Evolutionary conservation across 148 eudicot genomes (phyloP), one percentile per base, ranked within the genome.

Genomic region (Selenicereus undatus): DNA sequence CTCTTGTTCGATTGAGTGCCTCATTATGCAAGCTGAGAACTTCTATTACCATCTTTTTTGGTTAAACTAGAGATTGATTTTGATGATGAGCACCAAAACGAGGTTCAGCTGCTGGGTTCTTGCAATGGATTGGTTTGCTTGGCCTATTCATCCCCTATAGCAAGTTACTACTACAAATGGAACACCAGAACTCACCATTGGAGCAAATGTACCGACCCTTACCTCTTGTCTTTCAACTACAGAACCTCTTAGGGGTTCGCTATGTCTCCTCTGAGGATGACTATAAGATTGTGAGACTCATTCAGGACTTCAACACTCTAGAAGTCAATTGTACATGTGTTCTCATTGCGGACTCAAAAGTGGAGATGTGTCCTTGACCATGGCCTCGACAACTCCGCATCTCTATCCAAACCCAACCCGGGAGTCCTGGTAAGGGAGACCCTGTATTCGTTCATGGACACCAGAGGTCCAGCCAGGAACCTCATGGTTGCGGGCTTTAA

Each of bases 61-160:
- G 83, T 84, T 30, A 84, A 84, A 77, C 39, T 84, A 48, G 86
- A 84, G 78, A 76, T 80, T 24, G 78, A 77, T 65, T 81, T 84
- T 27, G 78, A 76, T 8, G 29, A 20, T 36, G 51, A 30, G 1
- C 50, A 26, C 16, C 48, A 32, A 16, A 60, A 42, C 45, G 79
- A 75, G 17, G 39, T 84, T 60, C 42, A 71, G 35, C 81, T 84
- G 45, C 75, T 84, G 20, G 86, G 86, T 0, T 76, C 83, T 0
- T 80, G 81, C 29, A 80, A 84, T 21, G 83, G 86, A 24, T 14
- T 84, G 7, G 75, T 84, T 12, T 84, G 86, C 58, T 73, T 84
- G 76, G 73, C 78, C n/a, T 58, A 84, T 80, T 80, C 83, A 8
- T 81, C 79, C 16, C 71, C 79, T 62, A 26, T 64, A 18, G 18